These are phyloP conservation scores for Ceratocystis diversiconidia DNA, from an alignment of 2,329 filamentous ascomycete species.

Conservation along the genomic window DNA sequence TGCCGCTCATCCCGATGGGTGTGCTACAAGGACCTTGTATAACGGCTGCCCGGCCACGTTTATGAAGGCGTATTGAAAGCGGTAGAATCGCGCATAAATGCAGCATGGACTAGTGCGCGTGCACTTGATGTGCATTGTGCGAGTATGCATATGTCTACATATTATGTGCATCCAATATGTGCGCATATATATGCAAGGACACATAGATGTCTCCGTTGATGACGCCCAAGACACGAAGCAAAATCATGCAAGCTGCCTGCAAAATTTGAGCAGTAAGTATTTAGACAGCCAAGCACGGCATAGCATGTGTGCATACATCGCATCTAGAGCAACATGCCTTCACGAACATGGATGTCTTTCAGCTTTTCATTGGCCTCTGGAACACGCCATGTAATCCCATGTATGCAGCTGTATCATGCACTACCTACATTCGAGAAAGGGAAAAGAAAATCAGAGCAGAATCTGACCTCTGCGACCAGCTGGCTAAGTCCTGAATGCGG, in stretches of 20 bases:
- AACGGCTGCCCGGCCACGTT: too few species aligned
- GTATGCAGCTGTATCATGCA: not conserved
- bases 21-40: not conserved
- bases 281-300: not conserved
- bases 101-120: too few species aligned
- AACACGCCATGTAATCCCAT: not conserved
- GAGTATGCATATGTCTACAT: not conserved
- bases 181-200: not conserved
- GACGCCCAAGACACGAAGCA: not conserved
- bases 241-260: not conserved
- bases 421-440: not conserved
- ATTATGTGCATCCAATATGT: not conserved
- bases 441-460: too few species aligned
- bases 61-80: too few species aligned
- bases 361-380: conserved; percentile 2
- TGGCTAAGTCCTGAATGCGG: not conserved
- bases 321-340: not conserved
- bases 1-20: not conserved
- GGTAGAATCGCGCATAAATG: too few species aligned
- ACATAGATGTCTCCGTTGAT: not conserved
- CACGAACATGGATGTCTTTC: not conserved
- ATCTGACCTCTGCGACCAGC: not conserved
- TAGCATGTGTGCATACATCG: not conserved
- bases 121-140: too few species aligned
- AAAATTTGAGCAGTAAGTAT: not conserved